Percentiles rank a stretch among this genome's conserved stretches.
Conservation (phyloP, 176 grass and related monocot genomes). For the Coix lacrymajobi region DNA sequence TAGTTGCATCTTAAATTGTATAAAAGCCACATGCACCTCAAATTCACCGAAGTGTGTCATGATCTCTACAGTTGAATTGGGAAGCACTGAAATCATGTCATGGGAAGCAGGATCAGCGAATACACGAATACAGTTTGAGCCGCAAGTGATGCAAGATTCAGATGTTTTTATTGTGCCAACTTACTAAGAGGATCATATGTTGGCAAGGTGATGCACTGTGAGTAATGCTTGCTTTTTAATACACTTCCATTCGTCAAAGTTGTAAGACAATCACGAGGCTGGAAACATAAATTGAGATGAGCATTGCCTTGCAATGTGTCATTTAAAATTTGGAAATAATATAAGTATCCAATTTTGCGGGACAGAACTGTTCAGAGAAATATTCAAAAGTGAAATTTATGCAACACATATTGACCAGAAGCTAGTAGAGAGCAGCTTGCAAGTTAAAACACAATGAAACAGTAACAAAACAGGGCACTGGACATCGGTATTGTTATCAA, state of each 20-base stretch:
- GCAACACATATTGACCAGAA: not conserved
- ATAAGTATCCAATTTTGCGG: not conserved
- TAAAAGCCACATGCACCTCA: too few relatives aligned
- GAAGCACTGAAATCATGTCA: slow-evolving; percentile 2
- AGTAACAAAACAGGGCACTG: not conserved
- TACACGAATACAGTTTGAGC: not conserved
- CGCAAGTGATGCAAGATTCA: not conserved
- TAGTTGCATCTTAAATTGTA: too few relatives aligned
- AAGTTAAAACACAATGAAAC: not conserved
- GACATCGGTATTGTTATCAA: not conserved
- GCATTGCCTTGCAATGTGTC: not conserved
- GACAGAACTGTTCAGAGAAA: not conserved
- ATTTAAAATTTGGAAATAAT: not conserved
- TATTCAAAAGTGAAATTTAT: not conserved
- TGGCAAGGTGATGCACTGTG: too few relatives aligned
- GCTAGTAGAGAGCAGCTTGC: not conserved
- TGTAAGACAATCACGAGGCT: too few relatives aligned
- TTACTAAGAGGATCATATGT: slow-evolving; percentile 54
- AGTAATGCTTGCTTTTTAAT: too few relatives aligned
- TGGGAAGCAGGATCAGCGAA: not conserved
- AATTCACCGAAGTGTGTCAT: slow-evolving; percentile 6
- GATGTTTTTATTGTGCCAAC: not conserved
- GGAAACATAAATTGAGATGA: slow-evolving; percentile 23
- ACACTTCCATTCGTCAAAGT: too few relatives aligned
- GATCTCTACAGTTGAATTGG: slow-evolving; percentile 35